Conservation (phyloP, 345 rosid genomes). For the Eucalyptus sideroxylon region DNA sequence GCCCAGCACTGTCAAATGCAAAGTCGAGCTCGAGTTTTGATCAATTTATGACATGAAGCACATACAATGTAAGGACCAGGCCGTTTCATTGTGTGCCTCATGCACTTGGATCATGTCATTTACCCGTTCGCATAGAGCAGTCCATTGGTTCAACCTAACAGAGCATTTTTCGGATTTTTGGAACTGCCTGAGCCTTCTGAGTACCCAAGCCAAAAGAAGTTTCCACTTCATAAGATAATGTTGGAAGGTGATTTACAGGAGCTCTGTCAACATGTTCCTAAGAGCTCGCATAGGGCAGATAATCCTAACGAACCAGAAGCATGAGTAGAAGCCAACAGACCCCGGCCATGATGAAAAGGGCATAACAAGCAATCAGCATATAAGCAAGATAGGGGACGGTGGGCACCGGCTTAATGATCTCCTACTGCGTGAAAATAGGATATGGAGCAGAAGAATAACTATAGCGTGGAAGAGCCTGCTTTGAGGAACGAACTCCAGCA, state of each 20-base stretch:
- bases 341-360: slow-evolving; percentile 17
- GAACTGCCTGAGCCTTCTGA: not conserved
- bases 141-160: not conserved
- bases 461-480: slow-evolving; percentile 23
- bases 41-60: not conserved
- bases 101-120: not conserved
- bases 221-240: not conserved
- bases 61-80: not conserved
- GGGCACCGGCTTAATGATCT: slow-evolving; percentile 20
- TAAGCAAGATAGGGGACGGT: slow-evolving; percentile 20
- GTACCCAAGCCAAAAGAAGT: not conserved
- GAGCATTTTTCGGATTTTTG: not conserved
- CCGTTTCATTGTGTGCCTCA: not conserved
- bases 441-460: slow-evolving; percentile 9
- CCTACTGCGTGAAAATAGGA: slow-evolving; percentile 23
- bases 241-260: not conserved
- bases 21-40: no score
- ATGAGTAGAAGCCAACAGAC: slow-evolving; percentile 19
- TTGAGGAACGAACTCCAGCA: slow-evolving; percentile 32
- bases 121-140: not conserved
- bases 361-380: slow-evolving; percentile 14
- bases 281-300: not conserved
- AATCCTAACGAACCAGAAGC: not conserved
- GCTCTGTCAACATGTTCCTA: not conserved
- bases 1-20: no score